phyloP scores from a whole-genome alignment of 2,329 filamentous ascomycete species.

The Phialocephala sp. region DNA sequence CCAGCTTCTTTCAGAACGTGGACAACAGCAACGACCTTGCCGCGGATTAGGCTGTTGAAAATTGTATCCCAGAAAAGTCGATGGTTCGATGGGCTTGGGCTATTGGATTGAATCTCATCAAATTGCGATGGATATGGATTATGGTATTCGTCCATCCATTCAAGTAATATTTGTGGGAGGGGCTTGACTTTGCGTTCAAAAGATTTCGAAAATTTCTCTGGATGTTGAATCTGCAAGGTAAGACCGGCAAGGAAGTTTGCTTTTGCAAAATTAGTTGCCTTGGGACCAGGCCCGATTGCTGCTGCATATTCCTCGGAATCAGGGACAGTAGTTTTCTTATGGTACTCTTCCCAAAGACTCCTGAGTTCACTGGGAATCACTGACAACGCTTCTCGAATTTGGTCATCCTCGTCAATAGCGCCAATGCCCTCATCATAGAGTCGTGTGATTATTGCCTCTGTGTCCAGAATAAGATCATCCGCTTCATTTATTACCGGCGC shows the following conservation, averaged over 20 bases:
- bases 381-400: constrained; percentile 62
- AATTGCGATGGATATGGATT: constrained; percentile 73
- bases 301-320: constrained; percentile 60
- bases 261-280: constrained; percentile 70
- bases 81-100: constrained; percentile 78
- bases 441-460: constrained; percentile 71
- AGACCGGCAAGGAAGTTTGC: constrained; percentile 80
- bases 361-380: constrained; percentile 58
- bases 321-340: constrained; percentile 51
- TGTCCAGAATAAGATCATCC: constrained; percentile 73
- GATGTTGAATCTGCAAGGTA: constrained; percentile 80
- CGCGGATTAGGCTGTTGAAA: constrained; percentile 76
- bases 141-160: constrained; percentile 82
- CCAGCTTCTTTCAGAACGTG: constrained; percentile 74
- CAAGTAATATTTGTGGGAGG: constrained; percentile 78
- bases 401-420: constrained; percentile 59
- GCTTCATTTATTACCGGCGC: constrained; percentile 70
- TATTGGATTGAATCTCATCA: constrained; percentile 64
- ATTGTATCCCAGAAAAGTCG: constrained; percentile 84
- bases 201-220: constrained; percentile 43
- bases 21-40: constrained; percentile 71
- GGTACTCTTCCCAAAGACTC: constrained; percentile 60
- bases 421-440: constrained; percentile 69
- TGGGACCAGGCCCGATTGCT: constrained; percentile 68
- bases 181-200: constrained; percentile 49